Conservation (phyloP, 306 rosid species). For the Acacia melanoxylon region DNA sequence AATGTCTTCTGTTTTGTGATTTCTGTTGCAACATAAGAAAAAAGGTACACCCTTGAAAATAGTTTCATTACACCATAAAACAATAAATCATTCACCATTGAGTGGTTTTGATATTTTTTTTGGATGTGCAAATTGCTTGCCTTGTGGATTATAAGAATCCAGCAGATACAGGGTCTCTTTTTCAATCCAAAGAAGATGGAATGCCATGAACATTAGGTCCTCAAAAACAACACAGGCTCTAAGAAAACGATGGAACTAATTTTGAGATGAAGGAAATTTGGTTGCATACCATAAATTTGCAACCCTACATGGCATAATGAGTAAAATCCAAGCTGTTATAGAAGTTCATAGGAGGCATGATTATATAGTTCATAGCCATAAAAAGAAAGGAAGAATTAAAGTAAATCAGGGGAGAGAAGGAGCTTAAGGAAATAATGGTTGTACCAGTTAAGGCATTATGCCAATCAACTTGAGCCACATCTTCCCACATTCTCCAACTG, state of each 20-base stretch:
- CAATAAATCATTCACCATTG: background rate
- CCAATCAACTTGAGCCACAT: slow-evolving; percentile 79
- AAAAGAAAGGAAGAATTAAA: background rate
- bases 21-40: slow-evolving; percentile 50
- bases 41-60: slow-evolving; percentile 2
- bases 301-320: background rate
- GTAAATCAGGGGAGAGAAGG: background rate
- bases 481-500: slow-evolving; percentile 97
- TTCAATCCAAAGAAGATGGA: background rate
- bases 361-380: background rate
- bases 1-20: slow-evolving; percentile 64
- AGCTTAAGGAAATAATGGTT: slow-evolving; percentile 21
- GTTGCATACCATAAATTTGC: background rate
- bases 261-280: background rate
- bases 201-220: background rate
- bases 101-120: background rate
- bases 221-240: too few relatives aligned
- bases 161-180: background rate
- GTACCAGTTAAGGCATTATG: slow-evolving; percentile 63
- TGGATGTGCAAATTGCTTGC: slow-evolving; percentile 12
- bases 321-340: background rate
- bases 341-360: background rate
- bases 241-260: background rate
- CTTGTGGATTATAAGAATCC: slow-evolving; percentile 7
- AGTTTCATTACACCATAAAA: slow-evolving; percentile 17